Evolutionary conservation across 2,329 filamentous ascomycete species (phyloP).

Genomic region (Phaeosphaeria sp.): DNA sequence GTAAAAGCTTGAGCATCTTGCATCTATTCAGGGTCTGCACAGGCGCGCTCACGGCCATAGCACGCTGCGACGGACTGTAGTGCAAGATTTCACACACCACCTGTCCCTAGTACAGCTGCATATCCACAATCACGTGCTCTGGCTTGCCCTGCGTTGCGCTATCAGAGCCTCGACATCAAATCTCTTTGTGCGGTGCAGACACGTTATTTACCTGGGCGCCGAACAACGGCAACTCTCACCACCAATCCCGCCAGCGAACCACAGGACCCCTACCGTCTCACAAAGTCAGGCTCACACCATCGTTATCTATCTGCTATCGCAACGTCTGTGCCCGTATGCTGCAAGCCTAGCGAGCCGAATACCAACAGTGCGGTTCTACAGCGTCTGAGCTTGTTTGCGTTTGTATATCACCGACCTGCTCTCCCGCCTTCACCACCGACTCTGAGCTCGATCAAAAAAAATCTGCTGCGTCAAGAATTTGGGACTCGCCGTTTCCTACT

Average conservation of each 20-base stretch:
- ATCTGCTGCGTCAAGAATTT: neutral
- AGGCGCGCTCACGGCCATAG: neutral
- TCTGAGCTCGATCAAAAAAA: conserved; percentile 10
- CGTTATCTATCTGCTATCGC: conserved; percentile 33
- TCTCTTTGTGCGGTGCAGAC: conserved; percentile 27
- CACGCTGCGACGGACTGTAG: neutral
- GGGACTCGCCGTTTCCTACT: neutral
- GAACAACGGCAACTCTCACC: conserved; percentile 30
- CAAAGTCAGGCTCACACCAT: conserved; percentile 25
- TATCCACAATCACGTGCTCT: conserved; percentile 34
- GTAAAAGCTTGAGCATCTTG: conserved; percentile 1
- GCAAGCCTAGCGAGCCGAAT: conserved; percentile 8
- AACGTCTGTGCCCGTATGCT: conserved; percentile 18
- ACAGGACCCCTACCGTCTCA: conserved; percentile 12
- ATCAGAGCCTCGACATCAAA: conserved; percentile 23
- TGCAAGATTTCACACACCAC: neutral
- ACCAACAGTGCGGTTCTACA: conserved; percentile 16
- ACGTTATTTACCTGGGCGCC: conserved; percentile 27
- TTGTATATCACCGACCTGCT: conserved; percentile 28
- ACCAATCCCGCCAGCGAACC: conserved; percentile 13
- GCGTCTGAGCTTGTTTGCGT: conserved; percentile 25
- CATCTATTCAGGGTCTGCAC: neutral
- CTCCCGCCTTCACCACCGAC: conserved; percentile 21
- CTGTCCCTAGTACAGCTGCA: conserved; percentile 23
- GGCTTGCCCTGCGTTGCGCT: conserved; percentile 18